Evolutionary conservation across 305 asterid genomes (phyloP).

Genomic region (Solanum hybrid): DNA sequence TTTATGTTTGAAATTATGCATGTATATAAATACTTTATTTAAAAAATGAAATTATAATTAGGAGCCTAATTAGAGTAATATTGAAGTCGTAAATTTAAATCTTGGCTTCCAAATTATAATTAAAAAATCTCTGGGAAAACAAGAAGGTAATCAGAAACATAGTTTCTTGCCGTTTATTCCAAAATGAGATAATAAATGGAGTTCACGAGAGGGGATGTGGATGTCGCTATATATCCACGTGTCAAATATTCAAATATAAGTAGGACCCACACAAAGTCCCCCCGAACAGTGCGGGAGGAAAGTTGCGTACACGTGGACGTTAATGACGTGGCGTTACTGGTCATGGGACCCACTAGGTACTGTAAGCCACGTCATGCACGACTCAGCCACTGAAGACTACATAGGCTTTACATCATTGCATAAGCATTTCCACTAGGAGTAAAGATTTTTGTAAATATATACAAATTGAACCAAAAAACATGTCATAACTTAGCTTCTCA

Average conservation of each 20-base stretch:
- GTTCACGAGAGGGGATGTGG: slow-evolving; percentile 3
- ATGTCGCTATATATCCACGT: slow-evolving; percentile 26
- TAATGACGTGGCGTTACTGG: slow-evolving; percentile 13
- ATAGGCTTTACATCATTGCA: background rate
- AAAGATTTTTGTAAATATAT: background rate
- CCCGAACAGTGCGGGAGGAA: slow-evolving; percentile 28
- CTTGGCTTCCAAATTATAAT: background rate
- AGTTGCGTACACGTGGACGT: slow-evolving; percentile 10
- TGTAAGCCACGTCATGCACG: slow-evolving; percentile 21
- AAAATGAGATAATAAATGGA: background rate
- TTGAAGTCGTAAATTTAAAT: too few relatives aligned
- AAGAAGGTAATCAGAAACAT: background rate
- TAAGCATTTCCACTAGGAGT: background rate
- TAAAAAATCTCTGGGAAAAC: background rate
- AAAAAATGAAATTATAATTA: background rate
- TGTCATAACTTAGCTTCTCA: background rate
- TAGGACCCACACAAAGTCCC: slow-evolving; percentile 2
- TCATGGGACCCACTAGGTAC: slow-evolving; percentile 4
- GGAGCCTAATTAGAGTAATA: background rate
- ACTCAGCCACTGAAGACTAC: slow-evolving; percentile 8
- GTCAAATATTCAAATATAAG: slow-evolving; percentile 7
- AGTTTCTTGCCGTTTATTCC: background rate
- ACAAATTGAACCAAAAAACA: background rate
- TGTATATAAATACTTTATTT: background rate
- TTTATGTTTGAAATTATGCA: background rate